These are phyloP conservation scores for Rhizopogon vulgaris DNA, from an alignment of 768 basidiomycete species.

Conservation along the genomic window DNA sequence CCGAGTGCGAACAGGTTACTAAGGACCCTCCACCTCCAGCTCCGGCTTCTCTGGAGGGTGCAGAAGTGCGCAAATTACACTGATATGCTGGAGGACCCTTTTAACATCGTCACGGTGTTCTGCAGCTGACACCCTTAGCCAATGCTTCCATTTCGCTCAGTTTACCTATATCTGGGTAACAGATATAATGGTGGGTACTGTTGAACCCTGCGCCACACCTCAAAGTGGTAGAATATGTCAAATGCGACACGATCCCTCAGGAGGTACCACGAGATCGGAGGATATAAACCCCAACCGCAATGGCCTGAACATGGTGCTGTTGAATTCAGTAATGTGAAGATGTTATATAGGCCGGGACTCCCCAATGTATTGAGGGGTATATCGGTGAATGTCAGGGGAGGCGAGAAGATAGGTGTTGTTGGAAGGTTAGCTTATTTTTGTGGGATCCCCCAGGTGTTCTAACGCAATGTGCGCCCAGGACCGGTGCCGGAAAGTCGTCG, in stretches of 20 bases:
- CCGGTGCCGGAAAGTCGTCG: conserved; percentile 57
- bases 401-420: conserved; percentile 77
- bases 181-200: conserved; percentile 47
- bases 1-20: conserved; percentile 37
- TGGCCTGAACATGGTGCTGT: conserved; percentile 66
- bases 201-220: not conserved
- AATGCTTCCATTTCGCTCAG: conserved; percentile 51
- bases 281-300: conserved; percentile 27
- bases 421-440: conserved; percentile 34
- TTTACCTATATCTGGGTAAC: conserved; percentile 65
- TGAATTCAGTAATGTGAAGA: conserved; percentile 50
- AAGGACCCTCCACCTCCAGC: conserved; percentile 52
- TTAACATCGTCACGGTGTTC: not conserved
- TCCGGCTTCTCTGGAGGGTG: conserved; percentile 49
- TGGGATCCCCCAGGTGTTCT: not conserved
- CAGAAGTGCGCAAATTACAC: conserved; percentile 28
- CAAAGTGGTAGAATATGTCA: conserved; percentile 50
- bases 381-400: conserved; percentile 49
- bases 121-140: conserved; percentile 50
- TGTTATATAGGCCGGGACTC: conserved; percentile 66
- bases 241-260: conserved; percentile 44
- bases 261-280: conserved; percentile 61
- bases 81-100: not conserved
- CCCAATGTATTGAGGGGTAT: conserved; percentile 66
- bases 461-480: conserved; percentile 13